Evolutionary conservation across 2,329 filamentous ascomycete genomes (phyloP).

Genomic region (Fusarium sp.): DNA sequence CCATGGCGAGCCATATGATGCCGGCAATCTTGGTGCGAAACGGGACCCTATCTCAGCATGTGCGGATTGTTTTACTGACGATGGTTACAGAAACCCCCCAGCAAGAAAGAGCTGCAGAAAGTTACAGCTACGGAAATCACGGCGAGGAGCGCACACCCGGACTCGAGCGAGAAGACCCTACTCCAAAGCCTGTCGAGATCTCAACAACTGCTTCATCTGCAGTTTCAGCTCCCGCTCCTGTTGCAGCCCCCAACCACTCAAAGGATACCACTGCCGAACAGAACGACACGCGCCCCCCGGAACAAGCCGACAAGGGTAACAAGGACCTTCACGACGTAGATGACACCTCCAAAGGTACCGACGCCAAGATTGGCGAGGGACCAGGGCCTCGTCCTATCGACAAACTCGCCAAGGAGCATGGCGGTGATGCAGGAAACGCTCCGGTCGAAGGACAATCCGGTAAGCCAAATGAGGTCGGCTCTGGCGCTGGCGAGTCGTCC

Average conservation of each 20-base stretch:
- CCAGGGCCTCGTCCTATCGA: constrained; percentile 46
- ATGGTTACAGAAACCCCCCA: constrained; percentile 24
- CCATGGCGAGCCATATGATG: constrained; percentile 79
- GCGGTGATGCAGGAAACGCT: constrained; percentile 48
- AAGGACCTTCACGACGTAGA: constrained; percentile 51
- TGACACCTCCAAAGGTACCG: constrained; percentile 38
- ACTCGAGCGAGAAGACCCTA: constrained; percentile 10
- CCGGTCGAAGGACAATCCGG: constrained; percentile 15
- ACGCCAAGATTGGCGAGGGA: constrained; percentile 49
- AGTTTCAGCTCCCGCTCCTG: not conserved
- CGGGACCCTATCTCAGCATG: not conserved
- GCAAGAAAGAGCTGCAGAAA: constrained; percentile 36
- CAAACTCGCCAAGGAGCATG: constrained; percentile 51
- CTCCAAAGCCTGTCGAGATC: constrained; percentile 3
- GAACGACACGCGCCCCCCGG: constrained; percentile 55
- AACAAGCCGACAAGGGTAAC: constrained; percentile 45
- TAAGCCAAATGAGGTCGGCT: constrained; percentile 22
- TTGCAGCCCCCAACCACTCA: constrained; percentile 4
- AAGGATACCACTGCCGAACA: constrained; percentile 47
- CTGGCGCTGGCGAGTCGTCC: constrained; percentile 15
- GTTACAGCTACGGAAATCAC: constrained; percentile 21
- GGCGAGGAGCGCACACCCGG: constrained; percentile 13
- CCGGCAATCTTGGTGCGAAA: constrained; percentile 73
- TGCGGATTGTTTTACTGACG: not conserved
- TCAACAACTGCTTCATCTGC: constrained; percentile 1